Conservation (phyloP, 768 basidiomycete species). For the Rhizopogon vesiculosus region DNA sequence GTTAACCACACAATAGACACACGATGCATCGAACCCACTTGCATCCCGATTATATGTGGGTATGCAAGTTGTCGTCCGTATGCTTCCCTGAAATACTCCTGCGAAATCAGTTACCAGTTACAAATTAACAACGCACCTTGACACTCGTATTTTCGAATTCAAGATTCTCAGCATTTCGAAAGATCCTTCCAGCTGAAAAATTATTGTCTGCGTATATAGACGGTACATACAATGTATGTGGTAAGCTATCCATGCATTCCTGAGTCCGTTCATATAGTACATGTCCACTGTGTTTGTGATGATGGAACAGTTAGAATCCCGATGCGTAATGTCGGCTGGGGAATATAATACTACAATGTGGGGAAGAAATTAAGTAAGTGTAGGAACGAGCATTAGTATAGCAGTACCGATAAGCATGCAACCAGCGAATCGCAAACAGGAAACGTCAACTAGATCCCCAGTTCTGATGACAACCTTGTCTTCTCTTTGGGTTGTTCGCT, state of each 20-base stretch:
- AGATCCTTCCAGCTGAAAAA: too few species aligned
- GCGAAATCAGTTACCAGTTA: neutral
- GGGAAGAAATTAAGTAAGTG: neutral
- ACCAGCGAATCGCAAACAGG: neutral
- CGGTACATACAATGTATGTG: too few species aligned
- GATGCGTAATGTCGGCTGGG: neutral
- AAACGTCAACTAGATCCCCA: too few species aligned
- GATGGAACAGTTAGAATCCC: neutral
- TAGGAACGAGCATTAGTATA: neutral
- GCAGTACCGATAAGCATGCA: neutral
- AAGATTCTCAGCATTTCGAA: conserved; percentile 28
- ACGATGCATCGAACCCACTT: conserved; percentile 17
- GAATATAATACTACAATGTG: neutral
- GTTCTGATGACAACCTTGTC: neutral
- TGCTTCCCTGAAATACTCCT: conserved; percentile 38
- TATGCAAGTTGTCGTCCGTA: conserved; percentile 29
- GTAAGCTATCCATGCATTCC: neutral
- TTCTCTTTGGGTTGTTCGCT: neutral
- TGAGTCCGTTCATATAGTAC: neutral
- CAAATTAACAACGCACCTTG: conserved; percentile 24
- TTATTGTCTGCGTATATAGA: too few species aligned
- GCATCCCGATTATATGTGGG: conserved; percentile 37
- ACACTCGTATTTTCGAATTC: conserved; percentile 39
- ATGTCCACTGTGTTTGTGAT: neutral
- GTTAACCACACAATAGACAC: too few species aligned